phyloP scores from a whole-genome alignment of 495 filamentous ascomycete genomes.

The Hypomontagnella monticulosa region DNA sequence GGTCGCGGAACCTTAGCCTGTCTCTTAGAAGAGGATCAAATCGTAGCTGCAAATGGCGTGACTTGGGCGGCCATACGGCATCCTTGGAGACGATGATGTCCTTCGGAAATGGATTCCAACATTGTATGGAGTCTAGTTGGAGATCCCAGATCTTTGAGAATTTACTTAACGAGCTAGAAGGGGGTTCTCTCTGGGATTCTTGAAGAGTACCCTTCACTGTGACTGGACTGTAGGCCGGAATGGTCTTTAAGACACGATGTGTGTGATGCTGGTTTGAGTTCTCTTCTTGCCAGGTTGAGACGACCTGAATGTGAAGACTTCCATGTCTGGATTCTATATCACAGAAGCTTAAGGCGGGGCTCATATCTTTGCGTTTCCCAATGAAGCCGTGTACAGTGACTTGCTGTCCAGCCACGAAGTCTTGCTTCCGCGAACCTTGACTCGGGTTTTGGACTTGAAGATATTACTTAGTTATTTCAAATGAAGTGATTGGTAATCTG shows the following conservation, averaged over 20 bases:
- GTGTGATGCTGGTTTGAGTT: constrained; percentile 35
- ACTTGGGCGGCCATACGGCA: constrained; percentile 74
- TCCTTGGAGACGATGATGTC: constrained; percentile 78
- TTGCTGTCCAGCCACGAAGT: constrained; percentile 50
- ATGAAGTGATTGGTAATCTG: not conserved
- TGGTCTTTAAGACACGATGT: constrained; percentile 44
- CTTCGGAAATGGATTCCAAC: constrained; percentile 78
- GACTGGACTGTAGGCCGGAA: constrained; percentile 54
- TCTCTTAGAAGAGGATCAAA: constrained; percentile 69
- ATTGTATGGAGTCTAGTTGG: constrained; percentile 65
- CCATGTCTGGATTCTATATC: constrained; percentile 57
- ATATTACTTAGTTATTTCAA: constrained; percentile 1
- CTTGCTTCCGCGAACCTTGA: constrained; percentile 45
- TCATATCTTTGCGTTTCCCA: constrained; percentile 66
- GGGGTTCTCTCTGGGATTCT: constrained; percentile 4
- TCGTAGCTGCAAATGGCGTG: constrained; percentile 86
- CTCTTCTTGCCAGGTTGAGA: constrained; percentile 41
- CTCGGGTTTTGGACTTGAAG: constrained; percentile 61
- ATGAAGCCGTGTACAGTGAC: constrained; percentile 80
- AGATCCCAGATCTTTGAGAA: constrained; percentile 27
- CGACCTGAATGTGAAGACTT: constrained; percentile 46
- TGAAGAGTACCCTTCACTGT: constrained; percentile 47
- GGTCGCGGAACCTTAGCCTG: constrained; percentile 68
- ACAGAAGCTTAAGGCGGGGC: constrained; percentile 75
- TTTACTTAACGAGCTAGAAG: not conserved